Conservation (phyloP, 352 stramenopile species). For the Phytophthora tentaculata region DNA sequence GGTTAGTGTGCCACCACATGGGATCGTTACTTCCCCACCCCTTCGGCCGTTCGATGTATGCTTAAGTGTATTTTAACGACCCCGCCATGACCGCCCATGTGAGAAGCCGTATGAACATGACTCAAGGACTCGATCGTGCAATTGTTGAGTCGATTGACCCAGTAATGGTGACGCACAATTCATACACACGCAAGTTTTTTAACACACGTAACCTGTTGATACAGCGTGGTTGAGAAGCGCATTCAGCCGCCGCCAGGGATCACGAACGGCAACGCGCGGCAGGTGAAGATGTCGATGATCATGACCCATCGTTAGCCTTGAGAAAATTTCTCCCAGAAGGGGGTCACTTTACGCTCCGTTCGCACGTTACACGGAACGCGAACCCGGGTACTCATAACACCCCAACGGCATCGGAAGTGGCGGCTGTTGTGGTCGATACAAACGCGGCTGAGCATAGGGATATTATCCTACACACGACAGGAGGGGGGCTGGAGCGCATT, state of each 20-base stretch:
- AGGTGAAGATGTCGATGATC: not conserved
- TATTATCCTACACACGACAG: too few species aligned
- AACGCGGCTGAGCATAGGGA: too few species aligned
- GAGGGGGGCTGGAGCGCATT: too few species aligned
- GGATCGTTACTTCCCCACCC: not conserved
- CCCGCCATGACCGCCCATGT: not conserved
- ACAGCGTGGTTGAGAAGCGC: not conserved
- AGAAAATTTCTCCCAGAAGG: not conserved
- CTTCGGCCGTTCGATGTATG: not conserved
- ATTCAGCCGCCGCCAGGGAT: not conserved
- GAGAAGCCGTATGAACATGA: not conserved
- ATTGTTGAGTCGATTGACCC: not conserved
- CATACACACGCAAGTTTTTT: too few species aligned
- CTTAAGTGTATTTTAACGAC: not conserved
- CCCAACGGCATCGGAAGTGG: too few species aligned
- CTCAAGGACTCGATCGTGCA: not conserved
- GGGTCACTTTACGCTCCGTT: not conserved
- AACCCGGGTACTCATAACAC: not conserved
- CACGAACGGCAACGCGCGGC: not conserved
- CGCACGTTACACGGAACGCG: not conserved
- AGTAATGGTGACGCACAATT: not conserved
- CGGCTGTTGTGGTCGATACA: too few species aligned
- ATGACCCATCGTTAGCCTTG: not conserved
- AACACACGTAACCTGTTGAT: too few species aligned
- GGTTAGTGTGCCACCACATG: not conserved